Evolutionary conservation across 2,329 filamentous ascomycete species (phyloP), one percentile per base, ranked within the genome.

Genomic region (Annulohypoxylon truncatum): DNA sequence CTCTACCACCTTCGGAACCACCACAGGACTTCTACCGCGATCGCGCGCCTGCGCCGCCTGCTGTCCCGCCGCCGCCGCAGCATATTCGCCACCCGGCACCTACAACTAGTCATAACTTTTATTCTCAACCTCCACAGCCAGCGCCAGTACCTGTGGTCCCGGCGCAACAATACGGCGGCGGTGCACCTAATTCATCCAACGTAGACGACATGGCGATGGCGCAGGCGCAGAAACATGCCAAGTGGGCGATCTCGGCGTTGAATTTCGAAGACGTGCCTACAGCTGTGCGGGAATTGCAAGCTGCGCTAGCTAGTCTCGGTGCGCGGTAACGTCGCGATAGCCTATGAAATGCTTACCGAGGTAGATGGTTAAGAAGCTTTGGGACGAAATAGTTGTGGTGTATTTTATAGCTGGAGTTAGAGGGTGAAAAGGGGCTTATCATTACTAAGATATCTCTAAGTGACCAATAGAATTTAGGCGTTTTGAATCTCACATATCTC

Each of bases 201-300:
- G 82, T 80, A 9, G 93, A 97, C 68, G 90, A 94, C 69, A 82
- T 85, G 64, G 84, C 91, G 0, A 90, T 97, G 33, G 82, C 88
- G 33, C 87, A 90, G 72, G 95, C 96, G 3, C 94, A 97, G 78
- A 99, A 98, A 77, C 96, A 98, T 81, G 94, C 95, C 1, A 94
- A 93, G 74, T 99, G 93, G 93, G 96, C 96, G 0, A 97, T 98
- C 42, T 97, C 94, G 9, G 96, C 96, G 0, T 81, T 99, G 50
- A 97, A 97, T 74, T 99, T 99, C 79, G 96, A 99, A 72, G 96
- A 99, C 77, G 92, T 97, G 1, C 85, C 90, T 1, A 99, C 96
- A 0, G 96, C 96, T 0, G 90, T 98, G 3, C 90, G 90, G 74
- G 94, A 99, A 76, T 78, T 99, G 67, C 87, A 88, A 55, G 89